These are phyloP conservation scores for Boletus reticuloceps DNA, from an alignment of 768 basidiomycete species.

Conservation along the genomic window DNA sequence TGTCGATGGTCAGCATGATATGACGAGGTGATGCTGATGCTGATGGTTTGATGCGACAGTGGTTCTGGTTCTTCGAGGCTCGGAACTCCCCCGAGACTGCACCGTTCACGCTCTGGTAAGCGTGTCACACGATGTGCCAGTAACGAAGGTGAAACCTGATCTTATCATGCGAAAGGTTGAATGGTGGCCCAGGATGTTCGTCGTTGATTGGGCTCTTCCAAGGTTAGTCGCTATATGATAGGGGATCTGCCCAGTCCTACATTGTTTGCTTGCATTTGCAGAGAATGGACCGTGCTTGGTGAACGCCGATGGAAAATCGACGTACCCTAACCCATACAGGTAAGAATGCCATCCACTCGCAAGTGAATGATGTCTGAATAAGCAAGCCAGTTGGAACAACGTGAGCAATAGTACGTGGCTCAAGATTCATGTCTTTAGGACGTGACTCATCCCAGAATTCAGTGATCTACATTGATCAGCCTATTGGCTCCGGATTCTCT, in stretches of 20 bases:
- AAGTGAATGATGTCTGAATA: not conserved
- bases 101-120: conserved; percentile 63
- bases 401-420: conserved; percentile 55
- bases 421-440: not conserved
- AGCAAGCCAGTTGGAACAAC: conserved; percentile 58
- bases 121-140: not conserved
- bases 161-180: conserved; percentile 38
- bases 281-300: conserved; percentile 69
- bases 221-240: conserved; percentile 31
- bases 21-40: not conserved
- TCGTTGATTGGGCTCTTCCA: conserved; percentile 67
- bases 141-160: not conserved
- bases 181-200: conserved; percentile 62
- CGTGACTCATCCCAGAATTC: not conserved
- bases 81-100: conserved; percentile 57
- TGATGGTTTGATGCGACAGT: conserved; percentile 35
- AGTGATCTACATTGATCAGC: conserved; percentile 75
- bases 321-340: conserved; percentile 61
- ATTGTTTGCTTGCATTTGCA: conserved; percentile 25
- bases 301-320: conserved; percentile 50
- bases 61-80: conserved; percentile 76
- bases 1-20: conserved; percentile 48
- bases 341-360: conserved; percentile 14
- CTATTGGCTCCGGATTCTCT: conserved; percentile 65
- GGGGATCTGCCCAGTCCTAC: not conserved